Evolutionary conservation across 805 yeast species (phyloP).

Genomic region (Lipomyces oligophaga): DNA sequence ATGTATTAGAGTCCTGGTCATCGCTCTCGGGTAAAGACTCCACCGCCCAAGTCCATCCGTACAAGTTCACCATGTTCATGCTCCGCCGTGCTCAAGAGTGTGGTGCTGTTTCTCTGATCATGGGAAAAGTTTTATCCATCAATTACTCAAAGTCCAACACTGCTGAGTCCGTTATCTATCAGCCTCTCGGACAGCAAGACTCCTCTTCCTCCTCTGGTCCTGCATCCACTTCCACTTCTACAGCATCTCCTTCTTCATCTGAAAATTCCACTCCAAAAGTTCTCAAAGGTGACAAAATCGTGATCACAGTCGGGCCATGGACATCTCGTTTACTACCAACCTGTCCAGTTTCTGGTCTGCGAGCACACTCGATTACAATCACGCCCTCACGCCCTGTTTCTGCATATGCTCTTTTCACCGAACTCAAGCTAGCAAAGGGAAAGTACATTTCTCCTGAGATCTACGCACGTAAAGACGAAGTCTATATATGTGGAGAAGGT

Average conservation of each 20-base stretch:
- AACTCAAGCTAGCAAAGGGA: constrained; percentile 63
- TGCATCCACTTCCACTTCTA: constrained; percentile 1
- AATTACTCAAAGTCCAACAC: constrained; percentile 63
- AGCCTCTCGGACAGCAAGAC: constrained; percentile 45
- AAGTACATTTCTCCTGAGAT: constrained; percentile 86
- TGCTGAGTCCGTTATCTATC: constrained; percentile 40
- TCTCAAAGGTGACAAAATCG: constrained; percentile 68
- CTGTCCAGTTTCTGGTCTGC: constrained; percentile 88
- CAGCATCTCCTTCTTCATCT: constrained; percentile 4
- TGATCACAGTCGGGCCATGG: constrained; percentile 94
- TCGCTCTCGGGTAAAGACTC: constrained; percentile 77
- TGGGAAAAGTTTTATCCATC: constrained; percentile 77
- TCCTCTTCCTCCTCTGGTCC: constrained; percentile 34
- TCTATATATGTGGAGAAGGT: constrained; percentile 96
- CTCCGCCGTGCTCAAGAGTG: constrained; percentile 74
- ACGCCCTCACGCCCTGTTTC: constrained; percentile 79
- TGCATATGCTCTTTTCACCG: constrained; percentile 93
- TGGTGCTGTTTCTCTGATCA: constrained; percentile 76
- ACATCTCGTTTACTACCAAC: constrained; percentile 84
- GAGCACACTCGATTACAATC: constrained; percentile 93
- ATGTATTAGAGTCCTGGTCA: constrained; percentile 67
- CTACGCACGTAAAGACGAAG: constrained; percentile 92
- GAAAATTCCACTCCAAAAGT: constrained; percentile 2
- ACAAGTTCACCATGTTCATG: constrained; percentile 81
- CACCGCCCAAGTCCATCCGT: constrained; percentile 97